Evolutionary conservation across 2,329 filamentous ascomycete species (phyloP), one percentile per base, ranked within the genome.

Genomic region (Epichloe glyceriae): DNA sequence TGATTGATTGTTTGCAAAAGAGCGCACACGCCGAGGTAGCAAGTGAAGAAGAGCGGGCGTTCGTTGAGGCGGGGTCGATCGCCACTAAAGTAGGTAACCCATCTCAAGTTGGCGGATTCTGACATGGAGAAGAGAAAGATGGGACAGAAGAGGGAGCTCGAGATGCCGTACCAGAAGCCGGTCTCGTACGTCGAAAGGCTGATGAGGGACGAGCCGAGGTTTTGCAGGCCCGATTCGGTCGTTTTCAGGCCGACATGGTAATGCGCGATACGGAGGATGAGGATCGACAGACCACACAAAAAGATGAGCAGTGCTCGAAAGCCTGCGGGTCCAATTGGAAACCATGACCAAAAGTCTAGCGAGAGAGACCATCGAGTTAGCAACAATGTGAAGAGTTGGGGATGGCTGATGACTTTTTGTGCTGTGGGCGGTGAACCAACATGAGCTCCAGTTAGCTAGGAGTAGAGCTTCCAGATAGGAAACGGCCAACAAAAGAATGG

Each of bases 51-150:
- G 26, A 97, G 76, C 1, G 88, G 84, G 56, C 86, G 80, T 71
- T 97, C 91, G 64, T 97, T 97, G 52, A 96, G 69, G 49, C 81
- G 76, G 19, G 85, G 76, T 37, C 89, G 78, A 64, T 93, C 87
- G 57, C 76, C 82, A 54, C 73, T 82, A 65, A 79, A 80, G 57
- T 80, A 76, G 50, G 84, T 85, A 57, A 95, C 81, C 78, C 85
- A 86, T 55, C 78, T 76, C 50, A 96, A 73, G 54, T 83, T 81
- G 49, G 78, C 75, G 39, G 69, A 68, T 17, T 71, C 69, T 20
- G 81, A 70, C 48, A 78, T 73, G 4, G 84, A 85, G 77, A 82
- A 88, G 20, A 94, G 79, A 62, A 88, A 95, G 38, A 91, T 74
- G 61, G 90, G 83, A 61, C 81, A 83, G 65, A 91, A 96, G 56